phyloP scores from a whole-genome alignment of 768 basidiomycete species.

The Lentinula lateritia region DNA sequence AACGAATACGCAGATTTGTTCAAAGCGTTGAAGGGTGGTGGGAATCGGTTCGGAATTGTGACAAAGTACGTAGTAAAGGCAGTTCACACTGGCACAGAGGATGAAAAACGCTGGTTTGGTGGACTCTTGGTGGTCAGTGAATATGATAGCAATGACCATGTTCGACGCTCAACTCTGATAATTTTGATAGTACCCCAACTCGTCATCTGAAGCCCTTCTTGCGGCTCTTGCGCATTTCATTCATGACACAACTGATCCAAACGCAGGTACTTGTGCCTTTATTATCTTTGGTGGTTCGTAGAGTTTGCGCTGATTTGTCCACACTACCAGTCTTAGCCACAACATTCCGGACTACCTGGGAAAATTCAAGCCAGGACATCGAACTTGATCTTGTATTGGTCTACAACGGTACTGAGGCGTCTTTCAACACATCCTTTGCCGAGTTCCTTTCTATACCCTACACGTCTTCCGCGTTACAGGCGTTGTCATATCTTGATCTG shows the following conservation, averaged over 20 bases:
- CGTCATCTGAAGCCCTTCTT: conserved; percentile 31
- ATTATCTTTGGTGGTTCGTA: background rate
- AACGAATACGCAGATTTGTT: conserved; percentile 40
- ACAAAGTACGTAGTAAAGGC: conserved; percentile 36
- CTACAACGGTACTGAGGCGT: conserved; percentile 26
- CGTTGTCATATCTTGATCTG: conserved; percentile 31
- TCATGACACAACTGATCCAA: conserved; percentile 29
- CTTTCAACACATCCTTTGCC: conserved; percentile 30
- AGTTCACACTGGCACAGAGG: conserved; percentile 30
- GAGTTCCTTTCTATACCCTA: conserved; percentile 34
- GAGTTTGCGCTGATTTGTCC: background rate
- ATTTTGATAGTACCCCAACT: conserved; percentile 26
- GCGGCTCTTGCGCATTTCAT: conserved; percentile 32
- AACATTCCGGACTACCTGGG: background rate
- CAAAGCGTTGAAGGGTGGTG: conserved; percentile 38
- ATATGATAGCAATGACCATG: background rate
- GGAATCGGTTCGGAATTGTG: conserved; percentile 39
- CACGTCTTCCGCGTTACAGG: conserved; percentile 17
- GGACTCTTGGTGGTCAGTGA: conserved; percentile 30
- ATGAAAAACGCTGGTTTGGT: conserved; percentile 33
- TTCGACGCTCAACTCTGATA: background rate
- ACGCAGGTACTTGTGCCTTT: conserved; percentile 22
- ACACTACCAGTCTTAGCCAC: background rate
- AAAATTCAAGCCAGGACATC: background rate
- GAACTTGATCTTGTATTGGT: conserved; percentile 16